phyloP scores from a whole-genome alignment of 2,329 filamentous ascomycete genomes.

The Fusarium nematophilum region DNA sequence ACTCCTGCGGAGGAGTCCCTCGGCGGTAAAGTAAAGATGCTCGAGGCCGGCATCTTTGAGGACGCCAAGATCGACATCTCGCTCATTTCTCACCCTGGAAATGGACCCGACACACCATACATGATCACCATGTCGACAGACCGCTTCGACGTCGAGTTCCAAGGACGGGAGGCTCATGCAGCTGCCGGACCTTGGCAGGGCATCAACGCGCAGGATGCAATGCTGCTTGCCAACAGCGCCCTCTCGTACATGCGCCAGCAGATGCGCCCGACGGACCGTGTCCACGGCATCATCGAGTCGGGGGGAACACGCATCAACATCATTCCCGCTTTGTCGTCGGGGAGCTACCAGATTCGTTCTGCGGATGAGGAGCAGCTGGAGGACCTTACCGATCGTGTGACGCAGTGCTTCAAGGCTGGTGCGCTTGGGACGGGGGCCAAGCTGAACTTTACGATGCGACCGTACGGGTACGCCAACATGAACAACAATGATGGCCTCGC shows the following conservation, averaged over 20 bases:
- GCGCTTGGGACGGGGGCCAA: conserved; percentile 46
- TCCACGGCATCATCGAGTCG: conserved; percentile 36
- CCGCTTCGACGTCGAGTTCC: conserved; percentile 32
- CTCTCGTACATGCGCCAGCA: conserved; percentile 35
- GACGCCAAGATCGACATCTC: conserved; percentile 37
- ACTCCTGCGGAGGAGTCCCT: conserved; percentile 38
- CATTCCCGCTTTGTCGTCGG: conserved; percentile 61
- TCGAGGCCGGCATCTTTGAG: conserved; percentile 33
- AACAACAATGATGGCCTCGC: conserved; percentile 45
- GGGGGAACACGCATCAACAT: conserved; percentile 37
- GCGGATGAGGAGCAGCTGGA: conserved; percentile 49
- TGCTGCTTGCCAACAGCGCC: conserved; percentile 34
- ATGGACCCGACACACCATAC: conserved; percentile 18
- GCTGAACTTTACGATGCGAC: conserved; percentile 50
- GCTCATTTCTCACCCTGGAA: conserved; percentile 35
- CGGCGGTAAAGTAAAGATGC: conserved; percentile 36
- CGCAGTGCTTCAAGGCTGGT: conserved; percentile 44
- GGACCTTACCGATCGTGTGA: conserved; percentile 35
- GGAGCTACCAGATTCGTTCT: conserved; percentile 68
- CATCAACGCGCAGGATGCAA: conserved; percentile 38
- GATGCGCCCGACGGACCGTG: conserved; percentile 27
- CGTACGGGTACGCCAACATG: conserved; percentile 48
- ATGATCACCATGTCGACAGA: conserved; percentile 34
- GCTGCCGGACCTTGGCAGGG: conserved; percentile 34
- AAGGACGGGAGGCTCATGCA: conserved; percentile 27